Evolutionary conservation across 169 alveolate species (phyloP), one percentile per base, ranked within the genome.

Genomic region (Condylostoma magnum): DNA sequence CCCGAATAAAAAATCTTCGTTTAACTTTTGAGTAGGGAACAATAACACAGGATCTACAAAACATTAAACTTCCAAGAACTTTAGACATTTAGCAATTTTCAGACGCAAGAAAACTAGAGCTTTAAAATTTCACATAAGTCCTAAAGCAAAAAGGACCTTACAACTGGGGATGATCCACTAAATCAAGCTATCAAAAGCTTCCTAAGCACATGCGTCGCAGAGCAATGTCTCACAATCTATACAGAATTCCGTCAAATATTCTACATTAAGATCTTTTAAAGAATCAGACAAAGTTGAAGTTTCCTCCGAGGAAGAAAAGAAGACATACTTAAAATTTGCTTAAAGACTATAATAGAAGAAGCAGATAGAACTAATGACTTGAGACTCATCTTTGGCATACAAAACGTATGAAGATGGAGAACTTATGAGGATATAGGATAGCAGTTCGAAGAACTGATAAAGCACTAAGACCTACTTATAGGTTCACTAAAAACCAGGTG

Each of bases 171-270:
- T 1, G 36, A 8, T 22, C 43, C 36, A 66, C 12, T 63, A 66
- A 66, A 47, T 6, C 27, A 43, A 8, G 92, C 33, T 93, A 93
- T 71, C 94, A 96, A 77, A 66, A 86, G 65, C 80, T 96, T 2
- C 98, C 96, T 18, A 84, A 89, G 47, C 95, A 84, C 47, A 72
- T 93, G 80, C 77, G 98, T 58, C 79, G 99, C 58, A 77, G 99
- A 44, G 97, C 98, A 38, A 96, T 95, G 98, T 96, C 99, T 12
- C 97, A 92, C 83, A 96, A 95, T 66, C 93, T 96, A 25, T 93
- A 92, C 67, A 69, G 98, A 47, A 94, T 96, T 3, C 99, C 99
- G 4, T 52, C 85, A 28, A 57, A 91, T 38, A 85, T 93, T 38
- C 58, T n/a, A n/a, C n/a, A n/a, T n/a, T n/a, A n/a, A n/a, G n/a